phyloP scores from a whole-genome alignment of 1,284 basidiomycete species.

The Puccinia triticina region DNA sequence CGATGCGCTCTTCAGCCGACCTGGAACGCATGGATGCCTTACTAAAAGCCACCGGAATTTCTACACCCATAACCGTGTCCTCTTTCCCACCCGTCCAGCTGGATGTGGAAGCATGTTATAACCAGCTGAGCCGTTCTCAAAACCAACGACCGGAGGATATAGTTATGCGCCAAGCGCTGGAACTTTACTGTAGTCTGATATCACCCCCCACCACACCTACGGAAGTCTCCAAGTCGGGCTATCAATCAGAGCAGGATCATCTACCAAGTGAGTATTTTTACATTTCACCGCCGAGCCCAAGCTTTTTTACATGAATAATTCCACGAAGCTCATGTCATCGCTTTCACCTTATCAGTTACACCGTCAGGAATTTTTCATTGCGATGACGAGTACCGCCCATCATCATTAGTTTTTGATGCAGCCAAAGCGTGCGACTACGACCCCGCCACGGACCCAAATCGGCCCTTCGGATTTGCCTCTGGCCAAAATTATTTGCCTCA shows the following conservation, averaged over 20 bases:
- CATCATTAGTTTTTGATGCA: neutral
- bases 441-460: neutral
- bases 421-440: neutral
- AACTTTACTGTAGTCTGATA: constrained; percentile 46
- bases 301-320: too few relatives aligned
- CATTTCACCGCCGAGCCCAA: too few relatives aligned
- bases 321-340: neutral
- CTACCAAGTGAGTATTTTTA: neutral
- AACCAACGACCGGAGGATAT: constrained; percentile 27
- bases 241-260: constrained; percentile 4
- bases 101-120: constrained; percentile 40
- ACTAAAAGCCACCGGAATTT: neutral
- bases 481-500: neutral
- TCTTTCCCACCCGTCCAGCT: constrained; percentile 10
- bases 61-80: constrained; percentile 1
- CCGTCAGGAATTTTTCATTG: constrained; percentile 2
- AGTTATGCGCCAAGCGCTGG: constrained; percentile 48
- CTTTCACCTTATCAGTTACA: neutral
- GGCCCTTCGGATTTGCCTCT: neutral
- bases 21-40: constrained; percentile 10
- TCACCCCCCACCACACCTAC: constrained; percentile 22
- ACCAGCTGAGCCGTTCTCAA: constrained; percentile 1
- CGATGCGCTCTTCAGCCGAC: neutral
- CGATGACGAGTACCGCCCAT: neutral
- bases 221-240: neutral